Evolutionary conservation across 352 stramenopile genomes (phyloP).

Genomic region (Blastocystis sp.): DNA sequence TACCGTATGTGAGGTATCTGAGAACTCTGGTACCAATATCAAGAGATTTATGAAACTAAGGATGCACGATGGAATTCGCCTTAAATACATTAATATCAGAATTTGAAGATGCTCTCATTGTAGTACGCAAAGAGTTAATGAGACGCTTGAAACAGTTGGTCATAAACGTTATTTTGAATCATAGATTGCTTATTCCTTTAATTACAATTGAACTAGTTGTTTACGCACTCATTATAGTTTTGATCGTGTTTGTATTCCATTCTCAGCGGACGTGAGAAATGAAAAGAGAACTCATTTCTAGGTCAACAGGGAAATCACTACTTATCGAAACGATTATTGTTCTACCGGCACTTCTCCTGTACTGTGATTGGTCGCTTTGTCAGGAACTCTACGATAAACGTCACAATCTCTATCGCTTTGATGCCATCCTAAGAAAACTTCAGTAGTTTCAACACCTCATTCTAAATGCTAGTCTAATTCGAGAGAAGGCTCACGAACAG

Average conservation of each 20-base stretch:
- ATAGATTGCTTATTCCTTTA: slow-evolving; percentile 38
- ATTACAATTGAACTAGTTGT: not conserved
- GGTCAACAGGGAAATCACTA: not conserved
- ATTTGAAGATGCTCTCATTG: not conserved
- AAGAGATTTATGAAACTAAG: too few species aligned
- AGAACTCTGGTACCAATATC: too few species aligned
- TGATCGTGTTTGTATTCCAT: not conserved
- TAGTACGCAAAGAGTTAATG: not conserved
- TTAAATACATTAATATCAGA: not conserved
- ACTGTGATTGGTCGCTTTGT: slow-evolving; percentile 38
- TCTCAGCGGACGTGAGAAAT: not conserved
- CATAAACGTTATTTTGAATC: not conserved
- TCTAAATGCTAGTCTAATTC: not conserved
- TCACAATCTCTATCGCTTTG: not conserved
- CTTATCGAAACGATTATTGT: slow-evolving; percentile 27
- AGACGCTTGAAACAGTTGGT: not conserved
- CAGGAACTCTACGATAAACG: slow-evolving; percentile 24
- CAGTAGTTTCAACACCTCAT: not conserved
- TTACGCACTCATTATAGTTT: slow-evolving; percentile 12
- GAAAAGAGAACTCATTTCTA: not conserved
- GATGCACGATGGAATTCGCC: not conserved
- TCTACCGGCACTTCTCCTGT: slow-evolving; percentile 22
- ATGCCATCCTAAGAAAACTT: slow-evolving; percentile 15
- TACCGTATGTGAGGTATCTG: too few species aligned
- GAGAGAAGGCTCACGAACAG: not conserved